Conservation (phyloP, 202 grass and related monocot species). For the Dendrocalamus latiflorus region DNA sequence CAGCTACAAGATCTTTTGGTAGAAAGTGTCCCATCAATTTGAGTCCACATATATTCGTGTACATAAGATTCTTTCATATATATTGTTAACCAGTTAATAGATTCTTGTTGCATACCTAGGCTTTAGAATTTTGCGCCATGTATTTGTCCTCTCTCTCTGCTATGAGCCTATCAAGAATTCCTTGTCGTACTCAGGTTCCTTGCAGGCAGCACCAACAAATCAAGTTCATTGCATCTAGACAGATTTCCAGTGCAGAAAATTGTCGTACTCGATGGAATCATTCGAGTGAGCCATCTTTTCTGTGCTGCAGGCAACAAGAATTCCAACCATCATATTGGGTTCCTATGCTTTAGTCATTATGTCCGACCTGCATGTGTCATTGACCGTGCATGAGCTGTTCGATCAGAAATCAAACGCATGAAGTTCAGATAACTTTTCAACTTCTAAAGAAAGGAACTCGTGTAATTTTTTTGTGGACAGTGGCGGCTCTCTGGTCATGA, state of each 20-base stretch:
- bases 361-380: neutral
- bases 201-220: neutral
- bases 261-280: neutral
- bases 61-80: neutral
- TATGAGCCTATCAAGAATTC: neutral
- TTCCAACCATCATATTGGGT: neutral
- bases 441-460: neutral
- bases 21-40: neutral
- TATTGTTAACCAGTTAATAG: neutral
- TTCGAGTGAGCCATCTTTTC: neutral
- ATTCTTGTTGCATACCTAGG: neutral
- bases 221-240: slow-evolving; percentile 26
- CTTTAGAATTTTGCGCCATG: neutral
- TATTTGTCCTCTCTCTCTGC: neutral
- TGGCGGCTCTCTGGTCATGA: neutral
- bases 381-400: neutral
- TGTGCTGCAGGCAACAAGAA: neutral
- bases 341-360: neutral
- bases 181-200: neutral
- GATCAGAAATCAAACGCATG: neutral
- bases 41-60: slow-evolving; percentile 11
- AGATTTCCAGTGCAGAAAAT: neutral
- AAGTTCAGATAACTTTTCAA: neutral
- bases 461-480: neutral
- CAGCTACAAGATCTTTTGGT: slow-evolving; percentile 12